These are phyloP conservation scores for Cyclotella baltica DNA, from an alignment of 108 stramenopile genomes.

Conservation along the genomic window DNA sequence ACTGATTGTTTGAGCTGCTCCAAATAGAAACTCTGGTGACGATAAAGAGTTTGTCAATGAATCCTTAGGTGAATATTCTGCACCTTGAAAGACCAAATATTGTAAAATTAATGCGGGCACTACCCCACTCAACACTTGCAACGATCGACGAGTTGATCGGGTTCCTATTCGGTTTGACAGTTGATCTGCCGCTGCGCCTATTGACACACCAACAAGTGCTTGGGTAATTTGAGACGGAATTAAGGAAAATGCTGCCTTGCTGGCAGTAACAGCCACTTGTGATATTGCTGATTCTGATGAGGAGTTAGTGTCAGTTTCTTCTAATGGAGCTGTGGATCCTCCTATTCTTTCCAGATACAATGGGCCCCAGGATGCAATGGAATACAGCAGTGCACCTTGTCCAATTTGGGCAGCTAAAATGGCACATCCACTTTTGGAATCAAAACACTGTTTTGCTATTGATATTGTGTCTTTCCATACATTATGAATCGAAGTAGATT, in stretches of 20 bases:
- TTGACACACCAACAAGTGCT: constrained; percentile 38
- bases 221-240: constrained; percentile 46
- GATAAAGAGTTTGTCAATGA: neutral
- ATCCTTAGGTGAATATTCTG: neutral
- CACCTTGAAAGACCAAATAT: constrained; percentile 17
- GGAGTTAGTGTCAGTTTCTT: neutral
- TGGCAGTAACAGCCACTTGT: constrained; percentile 28
- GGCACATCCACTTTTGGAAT: constrained; percentile 44
- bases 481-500: no score
- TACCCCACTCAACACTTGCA: constrained; percentile 35
- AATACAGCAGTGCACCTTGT: constrained; percentile 44
- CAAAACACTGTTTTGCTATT: constrained; percentile 36
- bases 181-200: constrained; percentile 39
- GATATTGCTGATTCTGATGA: constrained; percentile 14
- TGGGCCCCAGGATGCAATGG: constrained; percentile 51
- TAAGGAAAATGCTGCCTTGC: constrained; percentile 40
- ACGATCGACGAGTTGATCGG: constrained; percentile 24
- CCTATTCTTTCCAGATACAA: constrained; percentile 47
- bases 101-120: constrained; percentile 35
- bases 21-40: constrained; percentile 42
- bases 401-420: constrained; percentile 49
- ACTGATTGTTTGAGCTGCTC: constrained; percentile 49
- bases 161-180: constrained; percentile 29
- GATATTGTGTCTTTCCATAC: constrained; percentile 29
- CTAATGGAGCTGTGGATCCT: neutral